phyloP scores from a whole-genome alignment of 1,284 basidiomycete genomes.

The Sutorius eximius region DNA sequence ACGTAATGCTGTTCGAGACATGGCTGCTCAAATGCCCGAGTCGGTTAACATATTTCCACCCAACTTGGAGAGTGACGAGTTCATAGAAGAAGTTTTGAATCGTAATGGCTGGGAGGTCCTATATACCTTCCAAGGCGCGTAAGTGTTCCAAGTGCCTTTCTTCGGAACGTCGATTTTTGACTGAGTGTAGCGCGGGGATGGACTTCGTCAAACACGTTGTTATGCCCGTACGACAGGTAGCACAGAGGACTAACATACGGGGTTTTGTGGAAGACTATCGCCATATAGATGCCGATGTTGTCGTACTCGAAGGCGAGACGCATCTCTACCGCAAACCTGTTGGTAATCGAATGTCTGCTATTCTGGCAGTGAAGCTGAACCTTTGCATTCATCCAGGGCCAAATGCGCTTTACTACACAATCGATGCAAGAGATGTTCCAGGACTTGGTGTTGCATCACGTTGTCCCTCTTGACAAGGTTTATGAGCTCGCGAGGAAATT shows the following conservation, averaged over 20 bases:
- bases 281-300: slow-evolving; percentile 33
- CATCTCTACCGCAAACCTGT: slow-evolving; percentile 41
- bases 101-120: slow-evolving; percentile 35
- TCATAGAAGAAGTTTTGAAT: slow-evolving; percentile 33
- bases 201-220: slow-evolving; percentile 42
- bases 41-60: neutral
- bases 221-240: slow-evolving; percentile 36
- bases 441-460: slow-evolving; percentile 32
- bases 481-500: slow-evolving; percentile 34
- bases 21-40: slow-evolving; percentile 18
- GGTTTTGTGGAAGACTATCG: slow-evolving; percentile 38
- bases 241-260: slow-evolving; percentile 30
- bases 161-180: neutral
- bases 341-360: slow-evolving; percentile 6
- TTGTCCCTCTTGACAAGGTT: slow-evolving; percentile 35
- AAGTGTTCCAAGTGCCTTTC: slow-evolving; percentile 14
- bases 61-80: slow-evolving; percentile 24
- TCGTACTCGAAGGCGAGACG: slow-evolving; percentile 41
- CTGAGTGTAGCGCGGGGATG: slow-evolving; percentile 37
- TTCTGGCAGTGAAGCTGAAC: neutral
- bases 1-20: slow-evolving; percentile 17
- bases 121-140: slow-evolving; percentile 39
- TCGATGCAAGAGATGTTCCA: slow-evolving; percentile 34
- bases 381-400: slow-evolving; percentile 25
- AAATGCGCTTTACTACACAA: slow-evolving; percentile 38